Percentiles rank a stretch among this genome's conserved stretches.
These are phyloP conservation scores for Eugenia klotzschiana DNA, from an alignment of 441 rosid genomes.

Conservation along the genomic window DNA sequence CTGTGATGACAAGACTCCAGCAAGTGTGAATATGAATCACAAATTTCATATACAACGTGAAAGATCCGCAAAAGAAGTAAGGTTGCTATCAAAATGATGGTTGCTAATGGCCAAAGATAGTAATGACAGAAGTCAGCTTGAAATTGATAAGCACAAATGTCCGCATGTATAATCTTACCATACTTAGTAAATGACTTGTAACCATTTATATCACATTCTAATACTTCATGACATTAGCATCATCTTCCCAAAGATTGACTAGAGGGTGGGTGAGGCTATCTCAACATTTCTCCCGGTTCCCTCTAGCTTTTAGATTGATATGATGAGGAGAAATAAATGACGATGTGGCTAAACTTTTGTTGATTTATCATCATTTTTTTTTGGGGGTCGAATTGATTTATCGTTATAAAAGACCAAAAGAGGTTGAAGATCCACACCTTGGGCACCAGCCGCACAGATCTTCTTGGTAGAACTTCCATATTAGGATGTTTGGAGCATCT, in stretches of 20 bases:
- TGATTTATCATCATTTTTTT: too few species aligned
- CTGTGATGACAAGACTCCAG: neutral
- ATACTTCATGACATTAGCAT: neutral
- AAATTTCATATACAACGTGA: neutral
- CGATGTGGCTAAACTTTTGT: neutral
- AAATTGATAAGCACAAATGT: neutral
- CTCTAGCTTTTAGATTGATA: neutral
- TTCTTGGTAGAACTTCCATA: slow-evolving; percentile 26
- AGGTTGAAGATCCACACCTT: slow-evolving; percentile 24
- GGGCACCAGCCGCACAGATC: slow-evolving; percentile 42
- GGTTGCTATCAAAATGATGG: neutral
- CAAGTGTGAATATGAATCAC: neutral
- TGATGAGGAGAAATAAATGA: neutral
- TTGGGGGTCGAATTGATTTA: too few species aligned
- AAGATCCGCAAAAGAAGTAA: neutral
- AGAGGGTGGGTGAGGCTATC: neutral
- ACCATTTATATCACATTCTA: neutral
- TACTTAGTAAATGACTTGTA: neutral
- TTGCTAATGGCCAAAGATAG: neutral
- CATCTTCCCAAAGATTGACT: neutral
- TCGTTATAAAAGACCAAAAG: neutral
- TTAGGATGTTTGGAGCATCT: slow-evolving; percentile 19
- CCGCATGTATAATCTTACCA: neutral
- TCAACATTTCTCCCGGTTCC: neutral
- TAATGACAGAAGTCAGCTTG: neutral